phyloP scores from a whole-genome alignment of 2,329 filamentous ascomycete genomes.

The Pseudogymnoascus sp. region DNA sequence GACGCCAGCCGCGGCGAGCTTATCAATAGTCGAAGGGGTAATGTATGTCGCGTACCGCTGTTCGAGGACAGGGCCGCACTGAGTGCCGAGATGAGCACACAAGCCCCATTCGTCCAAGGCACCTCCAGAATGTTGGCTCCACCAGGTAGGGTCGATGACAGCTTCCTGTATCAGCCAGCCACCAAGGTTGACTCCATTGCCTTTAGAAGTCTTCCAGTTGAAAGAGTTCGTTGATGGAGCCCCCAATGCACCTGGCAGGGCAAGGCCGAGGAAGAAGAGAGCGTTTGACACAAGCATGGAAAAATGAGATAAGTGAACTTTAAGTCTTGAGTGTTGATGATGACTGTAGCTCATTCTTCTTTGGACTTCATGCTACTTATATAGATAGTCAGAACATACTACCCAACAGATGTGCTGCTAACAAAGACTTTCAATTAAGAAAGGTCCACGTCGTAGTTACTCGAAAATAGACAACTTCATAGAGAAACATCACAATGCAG shows the following conservation, averaged over 20 bases:
- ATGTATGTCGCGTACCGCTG: conserved; percentile 29
- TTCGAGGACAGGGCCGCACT: conserved; percentile 29
- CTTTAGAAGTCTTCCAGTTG: conserved; percentile 22
- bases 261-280: background rate
- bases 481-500: background rate
- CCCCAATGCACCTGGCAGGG: background rate
- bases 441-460: background rate
- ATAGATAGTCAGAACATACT: background rate
- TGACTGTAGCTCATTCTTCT: background rate
- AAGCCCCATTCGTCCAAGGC: conserved; percentile 32
- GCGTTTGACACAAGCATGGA: background rate
- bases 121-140: conserved; percentile 31
- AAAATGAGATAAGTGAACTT: background rate
- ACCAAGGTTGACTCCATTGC: conserved; percentile 28
- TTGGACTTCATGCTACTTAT: background rate
- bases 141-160: conserved; percentile 28
- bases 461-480: background rate
- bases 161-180: conserved; percentile 32
- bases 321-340: background rate
- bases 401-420: background rate
- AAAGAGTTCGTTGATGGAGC: background rate
- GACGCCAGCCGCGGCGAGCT: conserved; percentile 29
- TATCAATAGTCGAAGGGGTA: conserved; percentile 30
- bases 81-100: conserved; percentile 29
- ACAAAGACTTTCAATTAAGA: background rate